Conservation (phyloP, 495 filamentous ascomycete genomes). For the Talaromyces nanjingensis region DNA sequence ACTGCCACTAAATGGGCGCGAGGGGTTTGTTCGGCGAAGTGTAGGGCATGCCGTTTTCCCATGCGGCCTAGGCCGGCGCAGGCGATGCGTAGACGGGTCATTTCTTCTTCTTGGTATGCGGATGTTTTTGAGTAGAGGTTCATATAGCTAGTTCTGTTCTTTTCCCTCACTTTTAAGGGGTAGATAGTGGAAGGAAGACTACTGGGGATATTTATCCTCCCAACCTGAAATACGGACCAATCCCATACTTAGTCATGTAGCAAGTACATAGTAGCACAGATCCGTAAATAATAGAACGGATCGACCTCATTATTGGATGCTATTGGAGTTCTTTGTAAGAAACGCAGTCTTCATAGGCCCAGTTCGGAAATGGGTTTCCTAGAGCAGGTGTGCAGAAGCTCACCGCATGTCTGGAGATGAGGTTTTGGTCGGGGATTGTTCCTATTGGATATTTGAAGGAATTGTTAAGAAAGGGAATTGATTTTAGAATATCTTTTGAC, state of each 20-base stretch:
- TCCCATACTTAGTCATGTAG: too few species aligned
- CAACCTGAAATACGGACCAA: not conserved
- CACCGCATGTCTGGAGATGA: not conserved
- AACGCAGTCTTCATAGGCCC: not conserved
- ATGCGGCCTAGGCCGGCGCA: not conserved
- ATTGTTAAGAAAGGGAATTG: not conserved
- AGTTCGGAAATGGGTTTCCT: not conserved
- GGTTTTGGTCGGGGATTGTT: not conserved
- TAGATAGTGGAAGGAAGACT: too few species aligned
- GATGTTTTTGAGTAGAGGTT: too few species aligned
- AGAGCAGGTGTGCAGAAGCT: not conserved
- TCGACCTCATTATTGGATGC: not conserved
- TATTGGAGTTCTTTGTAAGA: not conserved
- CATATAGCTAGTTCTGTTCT: too few species aligned
- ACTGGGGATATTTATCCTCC: not conserved
- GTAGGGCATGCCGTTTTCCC: not conserved
- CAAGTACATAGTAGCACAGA: not conserved
- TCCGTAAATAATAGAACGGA: not conserved
- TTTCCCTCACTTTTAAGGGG: too few species aligned
- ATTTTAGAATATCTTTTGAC: not conserved
- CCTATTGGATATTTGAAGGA: not conserved
- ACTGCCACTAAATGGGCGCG: not conserved
- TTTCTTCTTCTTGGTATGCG: not conserved
- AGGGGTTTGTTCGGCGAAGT: not conserved
- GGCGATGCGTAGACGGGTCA: not conserved